Evolutionary conservation across 2,329 filamentous ascomycete genomes (phyloP).

Genomic region (Juglanconis oblonga): DNA sequence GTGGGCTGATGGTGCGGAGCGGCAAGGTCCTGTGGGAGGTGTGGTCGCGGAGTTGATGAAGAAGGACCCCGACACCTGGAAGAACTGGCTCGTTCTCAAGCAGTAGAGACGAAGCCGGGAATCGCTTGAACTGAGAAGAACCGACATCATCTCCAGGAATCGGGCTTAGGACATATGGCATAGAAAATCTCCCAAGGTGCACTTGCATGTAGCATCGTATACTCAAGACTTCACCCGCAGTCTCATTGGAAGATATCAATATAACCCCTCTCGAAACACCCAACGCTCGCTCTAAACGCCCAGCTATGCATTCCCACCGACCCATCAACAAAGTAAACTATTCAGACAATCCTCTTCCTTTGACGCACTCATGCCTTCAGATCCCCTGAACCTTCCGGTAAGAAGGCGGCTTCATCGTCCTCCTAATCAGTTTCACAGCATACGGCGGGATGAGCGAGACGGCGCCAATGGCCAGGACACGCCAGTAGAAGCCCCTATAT

Average conservation of each 20-base stretch:
- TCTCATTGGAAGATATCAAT: constrained; percentile 5
- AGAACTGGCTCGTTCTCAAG: constrained; percentile 54
- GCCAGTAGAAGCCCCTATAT: constrained; percentile 79
- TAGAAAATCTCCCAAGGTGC: neutral
- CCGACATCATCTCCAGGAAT: neutral
- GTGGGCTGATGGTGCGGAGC: constrained; percentile 69
- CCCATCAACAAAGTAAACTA: constrained; percentile 4
- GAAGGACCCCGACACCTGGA: constrained; percentile 32
- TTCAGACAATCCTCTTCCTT: neutral
- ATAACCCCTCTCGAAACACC: neutral
- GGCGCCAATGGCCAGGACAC: constrained; percentile 73
- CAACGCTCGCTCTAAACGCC: constrained; percentile 15
- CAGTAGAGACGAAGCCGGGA: constrained; percentile 30
- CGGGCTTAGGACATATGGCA: neutral
- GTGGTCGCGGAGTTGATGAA: constrained; percentile 59
- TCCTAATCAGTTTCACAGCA: constrained; percentile 77
- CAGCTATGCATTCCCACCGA: constrained; percentile 16
- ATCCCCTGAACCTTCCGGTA: constrained; percentile 88
- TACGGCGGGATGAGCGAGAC: constrained; percentile 85
- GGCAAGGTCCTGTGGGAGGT: constrained; percentile 72
- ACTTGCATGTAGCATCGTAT: neutral
- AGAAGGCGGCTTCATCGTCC: constrained; percentile 85
- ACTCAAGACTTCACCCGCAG: neutral
- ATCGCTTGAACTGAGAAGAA: neutral
- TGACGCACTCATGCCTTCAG: constrained; percentile 30